phyloP scores from a whole-genome alignment of 2,329 filamentous ascomycete species.

The Xylaria digitata region DNA sequence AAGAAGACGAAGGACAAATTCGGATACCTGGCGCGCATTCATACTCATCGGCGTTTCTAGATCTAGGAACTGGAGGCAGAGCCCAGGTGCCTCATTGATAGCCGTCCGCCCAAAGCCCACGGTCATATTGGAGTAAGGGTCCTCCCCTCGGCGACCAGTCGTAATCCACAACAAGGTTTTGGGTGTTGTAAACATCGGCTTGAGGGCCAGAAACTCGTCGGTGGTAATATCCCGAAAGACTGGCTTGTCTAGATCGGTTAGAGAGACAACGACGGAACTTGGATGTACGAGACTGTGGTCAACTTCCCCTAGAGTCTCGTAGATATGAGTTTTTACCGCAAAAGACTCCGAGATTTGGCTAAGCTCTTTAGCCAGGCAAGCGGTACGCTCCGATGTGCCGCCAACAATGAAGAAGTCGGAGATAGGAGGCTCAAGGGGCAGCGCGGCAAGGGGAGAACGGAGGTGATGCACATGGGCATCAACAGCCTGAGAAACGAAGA shows the following conservation, averaged over 20 bases:
- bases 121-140: slow-evolving; percentile 30
- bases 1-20: no score
- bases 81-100: slow-evolving; percentile 8
- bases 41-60: no score
- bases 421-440: background rate
- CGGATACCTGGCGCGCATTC: no score
- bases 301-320: slow-evolving; percentile 7
- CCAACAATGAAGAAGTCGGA: slow-evolving; percentile 18
- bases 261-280: slow-evolving; percentile 6
- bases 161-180: slow-evolving; percentile 38
- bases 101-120: slow-evolving; percentile 31
- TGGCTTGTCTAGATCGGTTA: slow-evolving; percentile 23
- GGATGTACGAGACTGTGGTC: slow-evolving; percentile 11
- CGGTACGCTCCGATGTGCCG: background rate
- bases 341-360: no score
- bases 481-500: slow-evolving; percentile 28
- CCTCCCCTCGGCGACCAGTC: slow-evolving; percentile 19
- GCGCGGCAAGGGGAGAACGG: slow-evolving; percentile 14
- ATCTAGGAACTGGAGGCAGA: no score
- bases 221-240: slow-evolving; percentile 22
- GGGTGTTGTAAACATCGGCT: background rate
- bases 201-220: background rate
- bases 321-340: no score
- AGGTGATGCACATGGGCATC: slow-evolving; percentile 14
- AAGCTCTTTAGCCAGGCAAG: no score